Evolutionary conservation across 2,329 filamentous ascomycete genomes (phyloP), one percentile per base, ranked within the genome.

Genomic region (Chrysosporium queenslandicum): DNA sequence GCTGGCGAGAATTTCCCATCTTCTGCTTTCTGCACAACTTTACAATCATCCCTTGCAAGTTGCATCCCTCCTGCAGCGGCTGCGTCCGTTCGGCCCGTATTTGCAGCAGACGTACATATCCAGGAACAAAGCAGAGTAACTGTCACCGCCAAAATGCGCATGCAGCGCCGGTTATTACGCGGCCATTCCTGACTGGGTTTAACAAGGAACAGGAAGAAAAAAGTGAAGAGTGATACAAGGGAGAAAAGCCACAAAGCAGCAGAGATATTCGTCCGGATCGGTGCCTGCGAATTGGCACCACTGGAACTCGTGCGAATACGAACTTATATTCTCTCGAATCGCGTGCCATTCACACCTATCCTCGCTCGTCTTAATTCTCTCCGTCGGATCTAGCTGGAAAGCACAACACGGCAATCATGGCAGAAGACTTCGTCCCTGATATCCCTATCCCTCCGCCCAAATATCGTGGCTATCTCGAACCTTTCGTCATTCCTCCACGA

Each of bases 401-500:
- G 32, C 14, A 34, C 5, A 34, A 12, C 12, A 6, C 36, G 16
- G 5, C 40, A 41, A 37, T 25, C 18, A 51, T 51, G 49, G 27
- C 41, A 16, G 49, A 51, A 40, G 29, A 49, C 18, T 20, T 23
- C 27, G 7, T 25, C 32, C 32, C 39, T 18, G 40, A 39, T 16
- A 54, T 52, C 39, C 46, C 46, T 14, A 50, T 37, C 12, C 55
- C 59, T 53, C 21, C 53, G 60, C 46, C 40, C 40, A 36, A 27
- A 16, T 47, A 51, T 18, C 41, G 45, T 12, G 50, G 36, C 42
- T 53, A 42, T 30, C 37, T 47, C 36, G 32, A 47, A 23, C 45
- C 50, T 23, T 46, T 41, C 43, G 51, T 57, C 30, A 56, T 62
- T 36, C 46, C 53, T 2, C 56, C 59, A n/a, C 48, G 47, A n/a